phyloP scores from a whole-genome alignment of 352 stramenopile species.

The Lagenidium sp. region DNA sequence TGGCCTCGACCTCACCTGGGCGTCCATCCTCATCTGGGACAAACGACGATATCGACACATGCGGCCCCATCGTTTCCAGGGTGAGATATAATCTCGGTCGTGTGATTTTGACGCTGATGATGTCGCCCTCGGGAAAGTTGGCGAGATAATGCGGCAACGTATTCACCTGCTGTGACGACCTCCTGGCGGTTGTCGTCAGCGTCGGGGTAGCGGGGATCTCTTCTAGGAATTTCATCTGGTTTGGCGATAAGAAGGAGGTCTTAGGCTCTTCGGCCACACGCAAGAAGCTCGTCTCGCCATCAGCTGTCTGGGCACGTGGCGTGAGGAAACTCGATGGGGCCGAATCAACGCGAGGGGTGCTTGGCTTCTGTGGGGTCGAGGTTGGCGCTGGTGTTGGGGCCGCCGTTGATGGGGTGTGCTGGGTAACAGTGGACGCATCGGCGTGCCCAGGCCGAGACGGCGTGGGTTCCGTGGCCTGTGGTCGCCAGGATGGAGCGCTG shows the following conservation, averaged over 20 bases:
- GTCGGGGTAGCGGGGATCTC: not conserved
- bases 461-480: too few species aligned
- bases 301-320: too few species aligned
- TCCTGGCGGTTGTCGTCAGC: not conserved
- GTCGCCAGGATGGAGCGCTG: too few species aligned
- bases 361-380: too few species aligned
- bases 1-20: conserved; percentile 55
- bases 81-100: conserved; percentile 44
- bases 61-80: conserved; percentile 31
- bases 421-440: too few species aligned
- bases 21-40: conserved; percentile 31
- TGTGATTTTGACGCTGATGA: conserved; percentile 24
- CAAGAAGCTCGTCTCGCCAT: too few species aligned
- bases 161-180: not conserved
- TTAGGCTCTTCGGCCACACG: too few species aligned
- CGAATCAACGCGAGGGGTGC: too few species aligned
- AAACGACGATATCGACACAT: conserved; percentile 56
- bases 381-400: too few species aligned
- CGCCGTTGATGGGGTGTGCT: too few species aligned
- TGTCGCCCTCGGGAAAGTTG: conserved; percentile 10
- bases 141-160: conserved; percentile 2
- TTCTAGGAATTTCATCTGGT: not conserved
- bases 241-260: not conserved
- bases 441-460: too few species aligned
- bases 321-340: too few species aligned